These are phyloP conservation scores for Bassia scoparia DNA, from an alignment of 148 eudicot genomes.

Conservation along the genomic window DNA sequence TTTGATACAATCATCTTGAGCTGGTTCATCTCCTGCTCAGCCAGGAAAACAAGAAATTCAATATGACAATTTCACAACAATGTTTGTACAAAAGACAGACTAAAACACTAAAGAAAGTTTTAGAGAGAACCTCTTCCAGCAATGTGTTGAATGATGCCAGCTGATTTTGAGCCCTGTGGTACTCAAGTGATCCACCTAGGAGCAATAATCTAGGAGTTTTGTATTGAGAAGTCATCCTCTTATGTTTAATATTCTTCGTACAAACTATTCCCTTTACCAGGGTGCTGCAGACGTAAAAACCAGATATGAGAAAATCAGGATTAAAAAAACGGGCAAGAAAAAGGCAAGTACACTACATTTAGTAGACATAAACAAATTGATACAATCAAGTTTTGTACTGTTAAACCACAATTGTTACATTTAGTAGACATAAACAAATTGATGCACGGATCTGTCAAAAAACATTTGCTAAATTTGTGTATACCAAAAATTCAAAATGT, in stretches of 20 bases:
- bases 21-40: constrained; percentile 76
- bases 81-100: not conserved
- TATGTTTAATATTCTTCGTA: constrained; percentile 95
- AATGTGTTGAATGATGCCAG: constrained; percentile 77
- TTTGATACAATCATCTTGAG: constrained; percentile 75
- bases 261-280: constrained; percentile 86
- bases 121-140: constrained; percentile 67
- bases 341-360: not conserved
- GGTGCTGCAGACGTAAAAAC: constrained; percentile 46
- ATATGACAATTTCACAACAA: constrained; percentile 3
- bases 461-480: too few relatives aligned
- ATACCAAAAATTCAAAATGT: too few relatives aligned
- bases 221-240: constrained; percentile 94
- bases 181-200: constrained; percentile 93
- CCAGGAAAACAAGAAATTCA: constrained; percentile 16
- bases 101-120: not conserved
- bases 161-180: constrained; percentile 72
- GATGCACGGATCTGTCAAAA: too few relatives aligned
- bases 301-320: constrained; percentile 6
- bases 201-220: constrained; percentile 73
- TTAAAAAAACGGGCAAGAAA: not conserved
- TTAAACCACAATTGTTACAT: not conserved
- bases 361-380: too few relatives aligned
- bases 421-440: too few relatives aligned
- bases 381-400: not conserved